Base-by-base conservation (phyloP, 768 basidiomycete genomes). In the Sistotremastrum niveocremeum region DNA sequence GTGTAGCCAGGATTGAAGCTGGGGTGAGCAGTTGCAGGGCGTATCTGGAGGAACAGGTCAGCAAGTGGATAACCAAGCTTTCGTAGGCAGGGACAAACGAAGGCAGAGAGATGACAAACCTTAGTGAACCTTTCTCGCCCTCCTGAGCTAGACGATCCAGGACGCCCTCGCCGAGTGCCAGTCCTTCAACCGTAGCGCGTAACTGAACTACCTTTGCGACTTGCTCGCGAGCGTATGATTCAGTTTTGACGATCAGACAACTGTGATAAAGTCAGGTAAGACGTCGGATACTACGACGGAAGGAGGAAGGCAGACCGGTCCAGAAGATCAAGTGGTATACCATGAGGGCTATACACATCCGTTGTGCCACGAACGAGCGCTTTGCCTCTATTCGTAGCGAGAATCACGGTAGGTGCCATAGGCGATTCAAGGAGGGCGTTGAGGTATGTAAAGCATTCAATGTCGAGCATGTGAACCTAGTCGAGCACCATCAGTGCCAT, bases 381-480 rank as follows among this genome's bases (percentile, higher is more conserved):
- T 52, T 90, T 83, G 3, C 94, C 95, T 20, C 95, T 77, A 60
- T 99, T 99, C 29, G 94, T 95, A 3, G 95, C 95, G 50, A 98
- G 72, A 54, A 99, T 85, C 30, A 99, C 94, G 4, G 95, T 95
- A 0, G 95, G 95, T 3, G 95, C 91, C 81, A 99, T 89, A 2
- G 87, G 80, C 0, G 90, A 91, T 63, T 98, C 95, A 40, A 99
- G 74, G 6, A 97, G 75, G 7, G 90, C 82, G 62, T 98, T 98
- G 35, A 99, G 76, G 65, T 94, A 99, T 4, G 95, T 97, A 69
- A 98, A 99, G 62, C 93, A 97, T 62, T 99, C 95, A 56, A 98
- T 93, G 62, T 99, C 95, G 49, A 99, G 79, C 94, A 98, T 98
- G 66, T 99, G 95, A 28, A 98, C 94, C 91, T 95, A 56, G 5